Base-by-base conservation (phyloP, 495 filamentous ascomycete species). In the Penicillium nucicola region DNA sequence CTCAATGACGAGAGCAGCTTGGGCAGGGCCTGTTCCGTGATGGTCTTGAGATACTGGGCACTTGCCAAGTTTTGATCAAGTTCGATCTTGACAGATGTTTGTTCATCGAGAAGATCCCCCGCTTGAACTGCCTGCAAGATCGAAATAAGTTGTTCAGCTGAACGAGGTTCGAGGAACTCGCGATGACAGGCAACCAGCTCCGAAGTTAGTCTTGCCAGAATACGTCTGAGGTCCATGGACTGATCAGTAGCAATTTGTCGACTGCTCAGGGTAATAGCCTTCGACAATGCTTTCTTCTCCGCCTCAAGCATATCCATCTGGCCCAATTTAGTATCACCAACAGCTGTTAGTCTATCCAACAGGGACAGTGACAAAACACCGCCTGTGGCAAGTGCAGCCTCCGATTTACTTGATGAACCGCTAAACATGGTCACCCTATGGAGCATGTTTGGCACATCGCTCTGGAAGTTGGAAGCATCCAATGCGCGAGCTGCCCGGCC, bases 221-320 rank as follows among this genome's bases (percentile, higher is more conserved):
- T 53, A n/a, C 66, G 60, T 45, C 72, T 72, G 12, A 82, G 71
- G 30, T 76, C 70, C 19, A 55, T 59, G 15, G 74, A 57, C 22
- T 80, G 74, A 44, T 80, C 71, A 14, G 72, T 64, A 1, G 72
- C 57, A 44, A 84, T 66, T 11, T 76, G 66, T 39, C 68, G 20
- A 66, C 73, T 59, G 70, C 70, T 77, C 4, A 58, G 48, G 30
- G 78, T 67, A 4, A 87, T 61, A 30, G 77, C 69, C 48, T 75
- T 74, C 10, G 81, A 82, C 36, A 91, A 67, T 3, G 77, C 71
- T 5, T 81, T 77, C 45, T 88, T 71, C 59, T 91, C 88, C 1
- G 77, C 64, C 58, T 88, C 82, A 2, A 91, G 69, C 20, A 84
- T 77, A 45, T 80, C 74, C 42, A 90, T 73, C 54, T 85, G 81